phyloP scores from a whole-genome alignment of 148 eudicot species.

The Rhododendron henanense region DNA sequence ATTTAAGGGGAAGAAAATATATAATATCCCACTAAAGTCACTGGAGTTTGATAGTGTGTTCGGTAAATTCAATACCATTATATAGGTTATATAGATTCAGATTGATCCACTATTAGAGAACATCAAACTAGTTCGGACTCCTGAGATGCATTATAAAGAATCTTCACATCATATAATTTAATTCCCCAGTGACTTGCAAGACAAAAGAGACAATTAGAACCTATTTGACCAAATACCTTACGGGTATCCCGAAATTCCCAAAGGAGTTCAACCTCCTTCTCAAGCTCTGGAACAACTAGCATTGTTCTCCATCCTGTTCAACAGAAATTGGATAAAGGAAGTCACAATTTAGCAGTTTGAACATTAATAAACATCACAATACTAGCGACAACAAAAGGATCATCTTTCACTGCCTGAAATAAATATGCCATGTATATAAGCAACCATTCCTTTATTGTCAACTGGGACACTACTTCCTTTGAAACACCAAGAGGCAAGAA shows the following conservation, averaged over 20 bases:
- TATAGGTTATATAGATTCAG: neutral
- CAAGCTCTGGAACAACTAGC: constrained; percentile 99
- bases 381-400: neutral
- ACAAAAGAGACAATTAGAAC: neutral
- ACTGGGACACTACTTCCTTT: neutral
- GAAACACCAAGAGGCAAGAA: neutral
- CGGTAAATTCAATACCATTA: neutral
- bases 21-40: neutral
- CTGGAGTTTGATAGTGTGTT: neutral
- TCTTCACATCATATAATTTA: neutral
- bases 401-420: neutral
- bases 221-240: constrained; percentile 44
- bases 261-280: constrained; percentile 76
- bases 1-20: neutral
- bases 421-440: neutral
- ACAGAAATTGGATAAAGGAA: neutral
- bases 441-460: neutral
- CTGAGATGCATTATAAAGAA: neutral
- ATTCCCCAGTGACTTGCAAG: no score
- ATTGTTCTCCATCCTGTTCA: constrained; percentile 96
- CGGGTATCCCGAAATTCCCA: constrained; percentile 63
- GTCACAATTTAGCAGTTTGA: neutral
- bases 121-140: neutral
- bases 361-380: neutral
- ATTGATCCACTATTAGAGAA: neutral